Conservation (phyloP, 2,329 filamentous ascomycete species). For the Ilyonectria mors-panacis region DNA sequence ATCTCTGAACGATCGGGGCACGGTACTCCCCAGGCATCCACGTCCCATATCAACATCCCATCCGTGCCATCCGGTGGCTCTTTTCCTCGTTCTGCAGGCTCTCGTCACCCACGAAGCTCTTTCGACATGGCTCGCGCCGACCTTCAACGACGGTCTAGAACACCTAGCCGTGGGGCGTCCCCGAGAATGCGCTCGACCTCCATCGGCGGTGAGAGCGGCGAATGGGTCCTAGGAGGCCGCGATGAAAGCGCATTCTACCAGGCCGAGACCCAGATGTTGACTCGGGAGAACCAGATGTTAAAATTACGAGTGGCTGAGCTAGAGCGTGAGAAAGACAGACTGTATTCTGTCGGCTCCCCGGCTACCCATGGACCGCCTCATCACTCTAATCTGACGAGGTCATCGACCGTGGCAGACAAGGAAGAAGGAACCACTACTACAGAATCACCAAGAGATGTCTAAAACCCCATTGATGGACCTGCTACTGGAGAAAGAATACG, state of each 20-base stretch:
- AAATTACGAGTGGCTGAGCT: slow-evolving; percentile 81
- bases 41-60: slow-evolving; percentile 52
- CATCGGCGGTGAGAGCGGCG: slow-evolving; percentile 71
- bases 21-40: slow-evolving; percentile 53
- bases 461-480: slow-evolving; percentile 8
- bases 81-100: slow-evolving; percentile 66
- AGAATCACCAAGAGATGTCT: slow-evolving; percentile 37
- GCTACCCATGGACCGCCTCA: slow-evolving; percentile 62
- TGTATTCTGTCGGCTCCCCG: slow-evolving; percentile 46
- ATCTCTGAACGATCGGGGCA: slow-evolving; percentile 62
- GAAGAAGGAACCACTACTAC: slow-evolving; percentile 39
- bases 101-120: slow-evolving; percentile 68
- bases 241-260: slow-evolving; percentile 87
- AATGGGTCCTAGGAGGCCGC: slow-evolving; percentile 74
- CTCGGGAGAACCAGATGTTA: slow-evolving; percentile 87
- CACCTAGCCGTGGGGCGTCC: slow-evolving; percentile 71
- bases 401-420: slow-evolving; percentile 62
- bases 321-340: slow-evolving; percentile 48
- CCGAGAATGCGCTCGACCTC: slow-evolving; percentile 71
- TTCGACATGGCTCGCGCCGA: slow-evolving; percentile 72
- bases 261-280: slow-evolving; percentile 83
- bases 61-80: slow-evolving; percentile 57
- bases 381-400: slow-evolving; percentile 64
- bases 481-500: background rate
- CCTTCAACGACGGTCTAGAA: slow-evolving; percentile 70